Base-by-base conservation (phyloP, 768 basidiomycete species). In the Tulasnella sp. region DNA sequence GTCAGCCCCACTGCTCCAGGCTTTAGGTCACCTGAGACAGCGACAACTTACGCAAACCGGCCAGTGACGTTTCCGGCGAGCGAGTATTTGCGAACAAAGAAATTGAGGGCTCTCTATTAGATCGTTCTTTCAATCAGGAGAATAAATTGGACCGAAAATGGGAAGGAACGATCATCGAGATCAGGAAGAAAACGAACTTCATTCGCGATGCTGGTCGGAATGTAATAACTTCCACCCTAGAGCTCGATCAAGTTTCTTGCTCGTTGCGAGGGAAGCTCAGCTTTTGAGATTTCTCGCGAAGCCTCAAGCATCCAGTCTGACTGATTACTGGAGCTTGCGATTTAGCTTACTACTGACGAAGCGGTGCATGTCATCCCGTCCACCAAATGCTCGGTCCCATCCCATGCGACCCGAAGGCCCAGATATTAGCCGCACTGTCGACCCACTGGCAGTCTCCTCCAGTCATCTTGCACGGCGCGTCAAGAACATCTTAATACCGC, bases 361-460 rank as follows among this genome's bases (percentile, higher is more conserved):
- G 79, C 76, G 7, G 72, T 74, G n/a, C 78, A 78, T 2, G 77
- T 79, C 0, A 76, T 75, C 19, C 77, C 81, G 79, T 98, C 96
- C 19, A 98, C 82, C 11, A 99, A 11, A 99, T 77, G 79, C 95
- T 97, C 11, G 90, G 88, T 0, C 96, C 96, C 26, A 90, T 87
- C 69, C 87, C 82, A 75, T 91, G 90, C 0, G 96, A 95, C 0
- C 97, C 97, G 80, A 98, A 95, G 26, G 92, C 88, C 94, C 94
- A 95, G 3, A 95, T 85, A n/a, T 81, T 84, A 67, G 93, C 90
- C 0, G 81, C 83, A 12, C 93, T 78, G 44, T 86, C 87, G 4
- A 78, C 80, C 97, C 96, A 99, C 75, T 98, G n/a, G n/a, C n/a
- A n/a, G n/a, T n/a, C n/a, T 94, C 0, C 82, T 3, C 91, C 92